Percentiles rank a stretch among this genome's conserved stretches.
Conservation (phyloP, 805 yeast genomes). For the Saturnispora sekii region DNA sequence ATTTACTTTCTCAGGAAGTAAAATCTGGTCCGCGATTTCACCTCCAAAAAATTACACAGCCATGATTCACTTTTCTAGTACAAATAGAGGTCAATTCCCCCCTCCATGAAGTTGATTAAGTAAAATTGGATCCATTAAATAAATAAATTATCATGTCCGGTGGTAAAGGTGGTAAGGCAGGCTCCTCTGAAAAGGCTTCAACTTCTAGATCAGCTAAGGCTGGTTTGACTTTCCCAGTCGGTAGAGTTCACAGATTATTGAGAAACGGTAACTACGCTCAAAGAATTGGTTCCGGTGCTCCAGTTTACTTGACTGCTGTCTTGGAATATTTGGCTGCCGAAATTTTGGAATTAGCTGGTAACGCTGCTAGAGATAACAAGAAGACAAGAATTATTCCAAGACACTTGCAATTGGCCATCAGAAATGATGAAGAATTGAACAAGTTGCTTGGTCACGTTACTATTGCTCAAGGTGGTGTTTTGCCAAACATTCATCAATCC, state of each 20-base stretch:
- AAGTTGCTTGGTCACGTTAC: conserved; percentile 87
- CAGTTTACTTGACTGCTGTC: conserved; percentile 94
- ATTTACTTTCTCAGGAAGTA: conserved; percentile 15
- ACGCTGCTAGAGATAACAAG: conserved; percentile 98
- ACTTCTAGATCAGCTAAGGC: conserved; percentile 98
- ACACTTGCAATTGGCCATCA: conserved; percentile 96
- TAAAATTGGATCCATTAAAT: conserved; percentile 6
- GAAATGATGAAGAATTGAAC: conserved; percentile 98
- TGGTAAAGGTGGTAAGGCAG: conserved; percentile 90
- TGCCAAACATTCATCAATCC: conserved; percentile 93
- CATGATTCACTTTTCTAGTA: not conserved
- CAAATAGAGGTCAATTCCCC: conserved; percentile 5
- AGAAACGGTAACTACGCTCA: conserved; percentile 98
- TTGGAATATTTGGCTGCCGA: conserved; percentile 96
- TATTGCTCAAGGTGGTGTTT: conserved; percentile 98
- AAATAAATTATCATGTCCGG: conserved; percentile 35
- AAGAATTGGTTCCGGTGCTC: conserved; percentile 99
- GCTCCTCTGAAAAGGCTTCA: conserved; percentile 88
- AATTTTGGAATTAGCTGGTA: conserved; percentile 96
- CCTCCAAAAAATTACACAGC: not conserved
- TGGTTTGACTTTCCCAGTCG: conserved; percentile 98
- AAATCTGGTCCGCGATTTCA: conserved; percentile 6
- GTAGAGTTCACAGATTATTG: conserved; percentile 95
- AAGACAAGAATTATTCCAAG: conserved; percentile 98
- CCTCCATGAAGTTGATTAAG: not conserved